phyloP scores from a whole-genome alignment of 225 moss, liverwort and hornwort species.

The Bryoerythrophyllum caledonicum region DNA sequence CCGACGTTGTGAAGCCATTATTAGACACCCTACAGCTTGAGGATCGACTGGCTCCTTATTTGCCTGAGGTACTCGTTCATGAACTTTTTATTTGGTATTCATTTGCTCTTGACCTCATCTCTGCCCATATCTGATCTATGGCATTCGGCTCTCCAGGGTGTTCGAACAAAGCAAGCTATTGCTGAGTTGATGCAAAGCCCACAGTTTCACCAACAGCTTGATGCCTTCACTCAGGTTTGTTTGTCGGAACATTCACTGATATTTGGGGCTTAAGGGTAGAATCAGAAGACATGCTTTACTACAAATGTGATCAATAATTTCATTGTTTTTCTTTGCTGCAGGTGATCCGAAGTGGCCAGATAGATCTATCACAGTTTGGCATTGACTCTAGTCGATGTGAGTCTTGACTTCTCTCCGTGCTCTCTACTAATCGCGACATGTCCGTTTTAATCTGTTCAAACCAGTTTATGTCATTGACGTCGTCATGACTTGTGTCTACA shows the following conservation, averaged over 20 bases:
- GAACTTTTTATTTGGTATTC: conserved; percentile 2
- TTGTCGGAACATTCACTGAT: neutral
- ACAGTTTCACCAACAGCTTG: conserved; percentile 93
- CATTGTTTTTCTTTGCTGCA: conserved; percentile 30
- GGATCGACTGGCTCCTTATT: conserved; percentile 79
- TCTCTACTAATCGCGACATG: neutral
- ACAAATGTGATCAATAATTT: neutral
- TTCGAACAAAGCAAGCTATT: conserved; percentile 80
- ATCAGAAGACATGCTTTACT: neutral
- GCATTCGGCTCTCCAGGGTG: conserved; percentile 55
- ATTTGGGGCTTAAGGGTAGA: neutral
- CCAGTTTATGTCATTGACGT: neutral
- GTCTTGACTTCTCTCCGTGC: conserved; percentile 54
- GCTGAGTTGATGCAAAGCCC: conserved; percentile 98
- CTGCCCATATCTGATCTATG: neutral
- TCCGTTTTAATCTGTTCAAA: neutral
- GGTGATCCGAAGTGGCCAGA: conserved; percentile 90
- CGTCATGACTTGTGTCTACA: neutral
- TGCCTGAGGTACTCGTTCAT: conserved; percentile 72
- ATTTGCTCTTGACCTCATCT: neutral
- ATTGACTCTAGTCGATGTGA: conserved; percentile 69
- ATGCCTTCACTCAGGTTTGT: conserved; percentile 77
- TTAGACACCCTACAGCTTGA: conserved; percentile 68
- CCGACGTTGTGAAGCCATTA: conserved; percentile 76
- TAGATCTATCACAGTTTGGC: conserved; percentile 91